Conservation (phyloP, 179 eudicot genomes). For the Beta macrorhiza region DNA sequence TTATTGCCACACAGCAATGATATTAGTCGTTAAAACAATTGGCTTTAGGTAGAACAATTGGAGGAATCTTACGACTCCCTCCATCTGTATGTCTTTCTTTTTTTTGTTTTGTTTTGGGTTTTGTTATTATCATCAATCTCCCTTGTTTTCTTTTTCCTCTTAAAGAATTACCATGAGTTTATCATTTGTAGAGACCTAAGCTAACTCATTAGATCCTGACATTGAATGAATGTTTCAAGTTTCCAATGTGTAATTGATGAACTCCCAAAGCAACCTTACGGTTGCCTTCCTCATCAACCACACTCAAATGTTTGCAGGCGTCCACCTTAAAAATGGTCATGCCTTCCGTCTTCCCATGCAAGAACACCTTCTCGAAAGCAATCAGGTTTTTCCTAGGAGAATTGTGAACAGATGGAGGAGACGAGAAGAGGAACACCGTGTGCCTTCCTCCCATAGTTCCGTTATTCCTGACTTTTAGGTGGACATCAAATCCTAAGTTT, state of each 20-base stretch:
- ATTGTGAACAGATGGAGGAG: constrained; percentile 56
- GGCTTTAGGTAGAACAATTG: background rate
- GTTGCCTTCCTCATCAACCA: constrained; percentile 60
- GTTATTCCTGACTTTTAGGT: constrained; percentile 49
- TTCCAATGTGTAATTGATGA: constrained; percentile 42
- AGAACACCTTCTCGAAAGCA: constrained; percentile 56
- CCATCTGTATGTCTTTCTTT: background rate
- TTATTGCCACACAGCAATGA: background rate
- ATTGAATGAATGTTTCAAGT: constrained; percentile 35
- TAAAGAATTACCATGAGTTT: constrained; percentile 19
- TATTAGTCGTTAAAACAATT: background rate
- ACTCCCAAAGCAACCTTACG: constrained; percentile 60
- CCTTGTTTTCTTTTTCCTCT: constrained; percentile 14
- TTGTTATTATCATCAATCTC: background rate
- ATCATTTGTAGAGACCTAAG: background rate
- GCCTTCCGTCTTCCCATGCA: constrained; percentile 43
- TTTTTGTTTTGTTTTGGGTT: background rate
- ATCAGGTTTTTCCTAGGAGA: constrained; percentile 63
- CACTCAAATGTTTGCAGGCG: constrained; percentile 69
- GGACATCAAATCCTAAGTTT: constrained; percentile 36
- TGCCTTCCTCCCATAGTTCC: constrained; percentile 56
- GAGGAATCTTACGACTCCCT: constrained; percentile 32
- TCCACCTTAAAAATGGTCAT: constrained; percentile 54
- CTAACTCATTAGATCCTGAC: constrained; percentile 29
- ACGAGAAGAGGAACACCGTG: constrained; percentile 51